Percentiles rank a stretch among this genome's conserved stretches.
Conservation (phyloP, 495 filamentous ascomycete species). For the Xylaria intraflava region DNA sequence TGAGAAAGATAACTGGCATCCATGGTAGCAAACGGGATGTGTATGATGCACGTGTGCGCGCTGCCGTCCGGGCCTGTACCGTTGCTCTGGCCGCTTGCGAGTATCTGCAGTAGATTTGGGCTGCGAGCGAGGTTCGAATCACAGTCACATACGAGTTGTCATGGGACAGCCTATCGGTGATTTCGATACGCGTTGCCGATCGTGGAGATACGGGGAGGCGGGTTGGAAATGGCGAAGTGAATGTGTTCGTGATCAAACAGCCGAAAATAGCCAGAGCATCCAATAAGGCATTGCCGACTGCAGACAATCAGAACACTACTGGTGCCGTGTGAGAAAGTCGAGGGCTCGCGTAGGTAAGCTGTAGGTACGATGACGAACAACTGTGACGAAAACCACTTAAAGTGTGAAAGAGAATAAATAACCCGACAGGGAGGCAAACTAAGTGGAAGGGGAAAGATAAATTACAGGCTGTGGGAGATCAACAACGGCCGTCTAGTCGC, state of each 20-base stretch:
- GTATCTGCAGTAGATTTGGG: not conserved
- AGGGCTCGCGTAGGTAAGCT: constrained; percentile 5
- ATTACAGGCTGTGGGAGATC: not conserved
- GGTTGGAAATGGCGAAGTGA: constrained; percentile 1
- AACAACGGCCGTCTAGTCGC: constrained; percentile 2
- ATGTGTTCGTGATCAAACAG: constrained; percentile 14
- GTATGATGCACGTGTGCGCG: not conserved
- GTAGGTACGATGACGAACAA: constrained; percentile 11
- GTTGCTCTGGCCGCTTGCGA: not conserved
- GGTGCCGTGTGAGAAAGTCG: not conserved
- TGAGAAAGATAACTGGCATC: constrained; percentile 86
- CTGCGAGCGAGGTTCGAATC: not conserved
- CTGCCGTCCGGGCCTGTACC: not conserved
- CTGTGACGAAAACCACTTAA: constrained; percentile 7
- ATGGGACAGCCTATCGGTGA: constrained; percentile 6
- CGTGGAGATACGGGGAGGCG: not conserved
- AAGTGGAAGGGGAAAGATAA: constrained; percentile 6
- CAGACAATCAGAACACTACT: constrained; percentile 21
- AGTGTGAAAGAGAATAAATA: not conserved
- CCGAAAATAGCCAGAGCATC: constrained; percentile 10
- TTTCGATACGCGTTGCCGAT: not conserved
- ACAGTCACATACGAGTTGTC: constrained; percentile 8
- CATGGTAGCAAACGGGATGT: constrained; percentile 43
- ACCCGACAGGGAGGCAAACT: not conserved
- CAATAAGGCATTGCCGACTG: constrained; percentile 23